Evolutionary conservation across 140 eudicot species (phyloP).

Genomic region (Ambrosia hybrid): DNA sequence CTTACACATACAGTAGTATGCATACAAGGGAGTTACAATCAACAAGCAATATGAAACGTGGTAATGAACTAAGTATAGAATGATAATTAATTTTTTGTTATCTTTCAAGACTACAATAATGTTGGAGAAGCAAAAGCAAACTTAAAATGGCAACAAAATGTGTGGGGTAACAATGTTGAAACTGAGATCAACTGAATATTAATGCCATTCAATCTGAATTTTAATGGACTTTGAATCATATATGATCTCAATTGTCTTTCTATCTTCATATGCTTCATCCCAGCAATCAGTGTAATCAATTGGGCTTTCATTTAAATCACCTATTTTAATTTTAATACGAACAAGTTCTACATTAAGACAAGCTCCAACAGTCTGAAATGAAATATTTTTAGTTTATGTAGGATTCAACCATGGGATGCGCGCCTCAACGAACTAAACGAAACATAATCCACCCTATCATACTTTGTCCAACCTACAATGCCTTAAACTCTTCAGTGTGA

Average conservation of each 20-base stretch:
- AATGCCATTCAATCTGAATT: background rate
- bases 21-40: no score
- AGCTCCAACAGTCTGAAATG: no score
- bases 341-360: no score
- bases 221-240: background rate
- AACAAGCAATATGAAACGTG: no score
- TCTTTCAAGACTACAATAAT: no score
- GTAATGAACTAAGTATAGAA: no score
- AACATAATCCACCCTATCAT: background rate
- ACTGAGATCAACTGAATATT: background rate
- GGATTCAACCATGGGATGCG: background rate
- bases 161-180: conserved; percentile 2
- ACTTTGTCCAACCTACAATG: no score
- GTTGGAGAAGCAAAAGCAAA: conserved; percentile 23
- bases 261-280: background rate
- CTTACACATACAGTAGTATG: no score
- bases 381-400: background rate
- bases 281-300: background rate
- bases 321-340: no score
- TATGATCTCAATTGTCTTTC: background rate
- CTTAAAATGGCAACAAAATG: conserved; percentile 12
- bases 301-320: no score
- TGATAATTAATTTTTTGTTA: no score
- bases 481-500: background rate
- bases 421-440: no score